Base-by-base conservation (phyloP, 1,284 basidiomycete genomes). In the Athelia sp. region DNA sequence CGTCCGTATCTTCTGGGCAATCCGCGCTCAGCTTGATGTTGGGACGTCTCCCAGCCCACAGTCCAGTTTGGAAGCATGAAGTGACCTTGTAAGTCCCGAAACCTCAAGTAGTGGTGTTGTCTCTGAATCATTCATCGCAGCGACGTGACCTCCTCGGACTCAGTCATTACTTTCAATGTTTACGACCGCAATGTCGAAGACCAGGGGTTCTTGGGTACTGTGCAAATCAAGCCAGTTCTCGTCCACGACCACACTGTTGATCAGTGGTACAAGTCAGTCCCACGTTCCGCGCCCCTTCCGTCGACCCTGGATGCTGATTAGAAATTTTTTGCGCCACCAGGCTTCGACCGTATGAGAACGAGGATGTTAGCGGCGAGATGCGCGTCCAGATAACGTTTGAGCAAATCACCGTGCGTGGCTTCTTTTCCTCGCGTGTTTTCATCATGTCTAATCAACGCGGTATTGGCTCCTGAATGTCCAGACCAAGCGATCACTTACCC, bases 1-100 rank as follows among this genome's bases (percentile, higher is more conserved):
- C 72, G 2, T 65, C 72, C 18, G 60, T 70, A 18, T 52, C 64
- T 2, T 70, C 72, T 8, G 58, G 55, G 46, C 61, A 70, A 42
- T 67, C 58, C 35, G 63, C 71, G 15, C 65, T 70, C 21, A 73
- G 73, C 29, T 73, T 78, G 18, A 72, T 88, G 40, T 85, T 89
- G 58, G 81, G 81, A 52, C 75, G 80, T 50, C 68, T 79, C 46
- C 82, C 81, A 43, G 76, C 89, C 38, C 83, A 91, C 63, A 98
- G 95, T 71, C 96, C 97, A 11, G 87, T 96, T 15, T 99, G 97
- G 97, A 98, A 99, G 72, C 94, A 98, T 68, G 89, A 98, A 68
- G 96, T 98, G 44, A 88, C 91, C 35, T 98, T 98, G 93, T 95
- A 69, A 72, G 93, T 80, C 32, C 15, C 46, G 31, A 48, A 23